phyloP scores from a whole-genome alignment of 352 stramenopile genomes.

The Bremia lactucae region DNA sequence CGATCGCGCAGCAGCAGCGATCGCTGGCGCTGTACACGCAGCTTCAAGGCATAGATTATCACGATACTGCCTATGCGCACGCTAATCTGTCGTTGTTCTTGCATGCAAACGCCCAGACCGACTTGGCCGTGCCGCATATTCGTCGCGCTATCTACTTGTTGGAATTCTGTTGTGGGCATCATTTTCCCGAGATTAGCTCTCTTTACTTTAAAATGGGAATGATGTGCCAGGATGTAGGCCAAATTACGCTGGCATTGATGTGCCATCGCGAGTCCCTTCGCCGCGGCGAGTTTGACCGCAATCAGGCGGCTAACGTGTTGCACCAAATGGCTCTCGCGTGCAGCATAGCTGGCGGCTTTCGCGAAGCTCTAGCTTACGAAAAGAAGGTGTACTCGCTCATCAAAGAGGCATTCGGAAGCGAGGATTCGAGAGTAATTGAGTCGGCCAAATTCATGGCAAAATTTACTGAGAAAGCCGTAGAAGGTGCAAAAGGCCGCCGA shows the following conservation, averaged over 20 bases:
- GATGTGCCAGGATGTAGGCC: constrained; percentile 88
- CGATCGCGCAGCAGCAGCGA: constrained; percentile 84
- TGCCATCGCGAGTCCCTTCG: constrained; percentile 84
- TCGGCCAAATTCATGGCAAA: constrained; percentile 74
- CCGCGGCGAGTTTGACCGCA: constrained; percentile 77
- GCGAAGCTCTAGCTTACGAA: constrained; percentile 83
- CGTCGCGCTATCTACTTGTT: constrained; percentile 89
- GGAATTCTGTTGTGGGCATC: constrained; percentile 85
- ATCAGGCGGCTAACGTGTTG: constrained; percentile 79
- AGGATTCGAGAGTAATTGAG: constrained; percentile 74
- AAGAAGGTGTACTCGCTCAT: constrained; percentile 83
- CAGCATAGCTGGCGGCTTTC: constrained; percentile 62
- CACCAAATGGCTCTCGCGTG: constrained; percentile 84
- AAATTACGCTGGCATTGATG: constrained; percentile 77
- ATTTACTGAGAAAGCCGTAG: constrained; percentile 83
- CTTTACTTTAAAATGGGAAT: constrained; percentile 90
- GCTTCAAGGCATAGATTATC: constrained; percentile 88
- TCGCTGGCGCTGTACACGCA: constrained; percentile 88
- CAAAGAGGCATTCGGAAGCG: constrained; percentile 69
- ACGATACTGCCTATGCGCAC: constrained; percentile 87
- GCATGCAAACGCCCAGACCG: constrained; percentile 75
- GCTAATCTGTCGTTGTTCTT: constrained; percentile 88
- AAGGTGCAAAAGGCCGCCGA: constrained; percentile 70
- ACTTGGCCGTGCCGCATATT: constrained; percentile 83
- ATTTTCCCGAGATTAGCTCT: constrained; percentile 85